Conservation (phyloP, 106 monocot genomes). For the Dioscorea zingiberensis region DNA sequence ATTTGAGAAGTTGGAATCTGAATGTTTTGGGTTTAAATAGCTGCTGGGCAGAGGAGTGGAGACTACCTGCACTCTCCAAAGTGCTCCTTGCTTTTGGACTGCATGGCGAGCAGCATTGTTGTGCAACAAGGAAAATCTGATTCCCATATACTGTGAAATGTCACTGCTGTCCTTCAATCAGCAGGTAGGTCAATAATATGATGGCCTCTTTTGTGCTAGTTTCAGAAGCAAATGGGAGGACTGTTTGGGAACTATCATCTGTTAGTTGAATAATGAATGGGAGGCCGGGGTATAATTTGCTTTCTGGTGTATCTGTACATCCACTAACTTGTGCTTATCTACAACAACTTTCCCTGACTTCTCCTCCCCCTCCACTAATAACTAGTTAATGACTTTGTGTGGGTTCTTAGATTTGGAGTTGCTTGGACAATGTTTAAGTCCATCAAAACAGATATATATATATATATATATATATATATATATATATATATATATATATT, state of each 20-base stretch:
- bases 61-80: neutral
- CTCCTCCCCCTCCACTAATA: neutral
- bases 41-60: neutral
- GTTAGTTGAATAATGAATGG: too few species aligned
- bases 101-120: neutral
- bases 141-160: neutral
- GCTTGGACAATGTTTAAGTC: neutral
- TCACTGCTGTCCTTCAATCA: neutral
- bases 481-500: neutral
- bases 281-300: neutral
- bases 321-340: constrained; percentile 15
- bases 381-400: neutral
- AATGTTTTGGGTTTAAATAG: constrained; percentile 7
- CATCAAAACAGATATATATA: neutral
- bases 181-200: neutral
- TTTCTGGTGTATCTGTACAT: constrained; percentile 1
- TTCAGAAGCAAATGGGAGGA: neutral
- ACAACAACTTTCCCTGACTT: neutral
- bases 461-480: neutral
- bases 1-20: constrained; percentile 2
- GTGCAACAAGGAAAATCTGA: neutral
- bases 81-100: constrained; percentile 6
- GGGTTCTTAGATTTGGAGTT: too few species aligned
- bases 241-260: neutral
- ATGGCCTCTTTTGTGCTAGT: too few species aligned